Evolutionary conservation across 768 basidiomycete species (phyloP).

Genomic region (Favolaschia claudopus): DNA sequence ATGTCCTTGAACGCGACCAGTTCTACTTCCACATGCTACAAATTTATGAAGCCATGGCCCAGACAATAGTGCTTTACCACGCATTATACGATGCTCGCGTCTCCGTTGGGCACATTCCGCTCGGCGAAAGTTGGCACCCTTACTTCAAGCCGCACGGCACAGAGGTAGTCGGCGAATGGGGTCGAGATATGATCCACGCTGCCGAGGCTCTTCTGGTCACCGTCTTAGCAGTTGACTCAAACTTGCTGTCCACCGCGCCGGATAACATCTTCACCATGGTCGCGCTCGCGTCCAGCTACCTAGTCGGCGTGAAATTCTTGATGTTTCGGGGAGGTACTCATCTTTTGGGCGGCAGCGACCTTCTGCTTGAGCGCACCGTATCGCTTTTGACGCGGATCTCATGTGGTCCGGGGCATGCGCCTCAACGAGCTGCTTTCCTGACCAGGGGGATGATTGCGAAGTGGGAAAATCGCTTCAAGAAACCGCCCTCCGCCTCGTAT

Average conservation of each 20-base stretch:
- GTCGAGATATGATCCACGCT: conserved; percentile 44
- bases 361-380: conserved; percentile 36
- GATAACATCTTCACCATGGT: conserved; percentile 51
- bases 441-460: conserved; percentile 21
- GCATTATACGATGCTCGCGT: conserved; percentile 33
- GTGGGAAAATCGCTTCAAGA: conserved; percentile 16
- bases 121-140: conserved; percentile 22
- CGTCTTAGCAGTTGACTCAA: conserved; percentile 36
- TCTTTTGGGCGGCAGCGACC: conserved; percentile 42
- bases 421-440: conserved; percentile 28
- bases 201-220: conserved; percentile 44
- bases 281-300: conserved; percentile 44
- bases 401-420: conserved; percentile 42
- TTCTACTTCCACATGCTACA: conserved; percentile 48
- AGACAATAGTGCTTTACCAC: conserved; percentile 45
- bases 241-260: conserved; percentile 44
- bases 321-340: conserved; percentile 37
- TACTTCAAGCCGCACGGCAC: conserved; percentile 43
- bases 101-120: conserved; percentile 16
- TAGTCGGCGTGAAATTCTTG: conserved; percentile 47
- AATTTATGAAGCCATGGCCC: conserved; percentile 43
- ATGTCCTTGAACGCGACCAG: conserved; percentile 46
- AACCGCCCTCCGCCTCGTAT: conserved; percentile 9
- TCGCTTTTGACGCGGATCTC: conserved; percentile 35
- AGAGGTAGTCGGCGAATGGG: conserved; percentile 44